Evolutionary conservation across 2,329 filamentous ascomycete species (phyloP), one percentile per base, ranked within the genome.

Genomic region (Xylariaceae sp.): DNA sequence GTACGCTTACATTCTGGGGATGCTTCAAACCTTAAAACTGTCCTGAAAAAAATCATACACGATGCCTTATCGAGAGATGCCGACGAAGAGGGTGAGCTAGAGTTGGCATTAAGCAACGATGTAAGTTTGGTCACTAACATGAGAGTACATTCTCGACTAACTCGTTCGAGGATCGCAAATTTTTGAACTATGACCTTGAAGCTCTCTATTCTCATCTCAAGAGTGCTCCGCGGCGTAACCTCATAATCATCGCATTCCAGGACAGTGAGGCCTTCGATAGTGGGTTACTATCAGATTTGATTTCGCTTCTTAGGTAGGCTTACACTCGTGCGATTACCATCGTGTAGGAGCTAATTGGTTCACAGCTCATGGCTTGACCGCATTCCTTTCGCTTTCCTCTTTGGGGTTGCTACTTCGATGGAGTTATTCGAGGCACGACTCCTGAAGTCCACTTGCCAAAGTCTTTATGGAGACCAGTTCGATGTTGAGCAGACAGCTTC

Each of bases 231-330:
- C 80, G 79, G 24, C 72, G 80, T 33, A 83, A 84, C 9, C 42
- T 50, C 61, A 81, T 93, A 8, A 80, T 91, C 45, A 76, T 95
- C 42, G 84, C 87, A 0, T 85, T 94, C 54, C 87, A 92, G 68
- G 90, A 94, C 65, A 91, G 88, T 58, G 91, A 94, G 71, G 89
- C 87, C 0, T 92, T 94, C 66, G 89, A 92, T 62, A 83, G 83
- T 40, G 75, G 75, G 24, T 72, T 94, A n/a, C 73, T 95, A 10
- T 85, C 85, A 1, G 89, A 93, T 53, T 67, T 91, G 29, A 80
- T 93, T 39, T 77, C 80, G 30, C 77, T 92, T 4, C 79, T 93
- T 55, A 81, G 83, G 86, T 88, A 76, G 42, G 79, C 72, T 18
- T 15, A 23, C 1, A n/a, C 20, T n/a, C 24, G 45, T 75, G 4